Base-by-base conservation (phyloP, 306 rosid species). In the Gastrolobium villosum region DNA sequence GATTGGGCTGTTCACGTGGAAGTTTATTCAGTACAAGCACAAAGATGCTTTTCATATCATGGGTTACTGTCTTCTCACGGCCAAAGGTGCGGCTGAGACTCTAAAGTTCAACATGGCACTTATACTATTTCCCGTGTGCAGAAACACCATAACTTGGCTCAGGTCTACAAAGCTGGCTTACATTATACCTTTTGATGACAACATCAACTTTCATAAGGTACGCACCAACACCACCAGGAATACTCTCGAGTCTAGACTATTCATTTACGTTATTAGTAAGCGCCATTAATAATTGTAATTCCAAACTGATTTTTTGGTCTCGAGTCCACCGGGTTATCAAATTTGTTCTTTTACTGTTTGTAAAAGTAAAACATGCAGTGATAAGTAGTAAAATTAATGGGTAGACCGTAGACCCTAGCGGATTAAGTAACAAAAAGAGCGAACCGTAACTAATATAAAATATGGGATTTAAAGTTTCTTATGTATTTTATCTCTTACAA, bases 131-230 rank as follows among this genome's bases (percentile, higher is more conserved):
- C 99, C 99, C 4, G 99, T 96, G 0, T 96, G 99, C 70, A 89
- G 99, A 86, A 96, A 96, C 84, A 86, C 88, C 85, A 93, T 96
- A 85, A 96, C 99, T 65, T 86, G 97, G 97, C 92, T 96, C 63
- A 85, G 99, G 86, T 86, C 92, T 72, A 93, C 99, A 64, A 85
- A 78, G 87, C 77, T 93, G 57, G 87, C 89, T 6, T 68, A 61
- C 75, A 46, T 83, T 82, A 74, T 96, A 46, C 99, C 98, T 53
- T 96, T 96, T 75, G 98, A 96, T 82, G 99, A 96, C 92, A 96
- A 93, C 84, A 96, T 96, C 85, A 96, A 96, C 88, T 91, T 96
- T 83, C 99, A 96, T 62, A 96, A 96, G 99, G 99, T 96, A 87
- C 70, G 59, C 76, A 70, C 14, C 20, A 43, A 52, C 40, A 59